These are phyloP conservation scores for Candida tetrigidarum DNA, from an alignment of 1,139 yeast species.

Conservation along the genomic window DNA sequence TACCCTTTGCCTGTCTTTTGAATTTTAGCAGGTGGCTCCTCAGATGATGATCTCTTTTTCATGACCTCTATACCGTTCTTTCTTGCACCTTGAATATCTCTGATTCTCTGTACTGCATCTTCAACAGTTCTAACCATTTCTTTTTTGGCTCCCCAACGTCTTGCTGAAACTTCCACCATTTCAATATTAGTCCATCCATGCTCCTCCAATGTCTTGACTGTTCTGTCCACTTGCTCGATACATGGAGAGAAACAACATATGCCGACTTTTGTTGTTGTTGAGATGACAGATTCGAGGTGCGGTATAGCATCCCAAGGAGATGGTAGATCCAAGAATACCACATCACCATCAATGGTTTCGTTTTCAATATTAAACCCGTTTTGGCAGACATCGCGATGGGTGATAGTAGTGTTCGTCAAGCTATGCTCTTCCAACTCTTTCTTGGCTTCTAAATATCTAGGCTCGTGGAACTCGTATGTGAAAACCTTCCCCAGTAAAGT, in stretches of 20 bases:
- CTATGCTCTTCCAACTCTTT: conserved; percentile 78
- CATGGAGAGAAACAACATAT: conserved; percentile 98
- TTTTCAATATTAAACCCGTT: conserved; percentile 70
- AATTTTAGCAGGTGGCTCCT: conserved; percentile 18
- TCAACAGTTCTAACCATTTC: conserved; percentile 82
- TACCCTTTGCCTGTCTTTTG: conserved; percentile 58
- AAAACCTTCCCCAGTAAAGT: conserved; percentile 65
- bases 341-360: conserved; percentile 57
- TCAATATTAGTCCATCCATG: conserved; percentile 90
- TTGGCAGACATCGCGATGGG: conserved; percentile 92
- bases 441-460: conserved; percentile 78
- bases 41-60: conserved; percentile 34
- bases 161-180: conserved; percentile 89
- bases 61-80: conserved; percentile 69
- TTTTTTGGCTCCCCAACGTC: conserved; percentile 89
- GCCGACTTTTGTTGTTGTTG: conserved; percentile 57
- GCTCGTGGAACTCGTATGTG: conserved; percentile 91
- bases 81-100: conserved; percentile 80
- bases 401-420: conserved; percentile 57
- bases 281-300: conserved; percentile 63
- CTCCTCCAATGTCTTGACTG: conserved; percentile 72
- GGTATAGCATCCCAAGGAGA: conserved; percentile 98
- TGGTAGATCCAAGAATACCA: conserved; percentile 89
- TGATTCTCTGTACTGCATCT: conserved; percentile 80
- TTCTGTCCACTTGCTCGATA: conserved; percentile 92